These are phyloP conservation scores for Aspergillus amoenus DNA, from an alignment of 2,329 filamentous ascomycete genomes.

Conservation along the genomic window DNA sequence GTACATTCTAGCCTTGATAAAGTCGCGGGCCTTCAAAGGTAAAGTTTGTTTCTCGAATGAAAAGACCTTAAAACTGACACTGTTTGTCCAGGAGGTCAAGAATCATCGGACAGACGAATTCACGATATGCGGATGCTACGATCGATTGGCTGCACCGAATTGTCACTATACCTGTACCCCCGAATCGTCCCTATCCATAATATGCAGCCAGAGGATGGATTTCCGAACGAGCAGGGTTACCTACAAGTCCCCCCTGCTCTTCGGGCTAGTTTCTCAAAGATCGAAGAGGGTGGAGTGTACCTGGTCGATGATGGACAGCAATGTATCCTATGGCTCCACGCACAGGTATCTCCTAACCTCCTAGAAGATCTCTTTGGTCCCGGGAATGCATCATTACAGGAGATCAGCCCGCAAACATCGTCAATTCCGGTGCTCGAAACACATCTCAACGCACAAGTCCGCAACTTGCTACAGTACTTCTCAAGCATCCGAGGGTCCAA, in stretches of 20 bases:
- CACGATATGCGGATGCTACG: constrained; percentile 90
- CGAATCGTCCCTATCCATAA: constrained; percentile 91
- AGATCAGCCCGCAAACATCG: constrained; percentile 77
- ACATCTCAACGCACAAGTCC: constrained; percentile 89
- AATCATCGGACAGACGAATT: constrained; percentile 84
- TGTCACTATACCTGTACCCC: constrained; percentile 91
- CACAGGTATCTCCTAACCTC: constrained; percentile 87
- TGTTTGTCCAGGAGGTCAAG: constrained; percentile 65
- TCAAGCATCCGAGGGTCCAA: constrained; percentile 79
- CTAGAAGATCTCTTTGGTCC: constrained; percentile 87
- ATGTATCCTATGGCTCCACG: constrained; percentile 88
- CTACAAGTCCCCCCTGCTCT: constrained; percentile 78
- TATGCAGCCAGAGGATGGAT: constrained; percentile 81
- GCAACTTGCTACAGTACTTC: constrained; percentile 89
- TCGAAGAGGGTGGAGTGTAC: constrained; percentile 92
- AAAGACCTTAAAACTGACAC: neutral
- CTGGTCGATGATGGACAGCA: constrained; percentile 93
- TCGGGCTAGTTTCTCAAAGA: constrained; percentile 79
- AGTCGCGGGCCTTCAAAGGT: constrained; percentile 87
- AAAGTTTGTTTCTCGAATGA: constrained; percentile 4
- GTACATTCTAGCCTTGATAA: constrained; percentile 88
- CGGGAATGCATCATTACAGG: constrained; percentile 67
- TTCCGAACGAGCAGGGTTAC: constrained; percentile 87
- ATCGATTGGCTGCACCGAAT: constrained; percentile 79
- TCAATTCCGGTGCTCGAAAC: constrained; percentile 82